phyloP scores from a whole-genome alignment of 768 basidiomycete species.

The Rhodosporidiobolus odoratus region DNA sequence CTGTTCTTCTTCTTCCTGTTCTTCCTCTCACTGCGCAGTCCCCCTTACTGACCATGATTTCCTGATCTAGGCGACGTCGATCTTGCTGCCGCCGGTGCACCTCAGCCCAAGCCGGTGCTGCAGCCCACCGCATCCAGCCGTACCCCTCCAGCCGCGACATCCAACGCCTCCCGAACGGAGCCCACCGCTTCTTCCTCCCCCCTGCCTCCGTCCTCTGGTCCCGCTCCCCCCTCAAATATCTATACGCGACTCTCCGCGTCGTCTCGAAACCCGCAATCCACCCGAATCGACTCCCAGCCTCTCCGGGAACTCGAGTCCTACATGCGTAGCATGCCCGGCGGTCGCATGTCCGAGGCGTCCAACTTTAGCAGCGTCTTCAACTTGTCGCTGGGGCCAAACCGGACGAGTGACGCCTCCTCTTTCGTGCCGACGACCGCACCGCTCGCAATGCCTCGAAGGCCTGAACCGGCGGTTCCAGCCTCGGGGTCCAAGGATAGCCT shows the following conservation, averaged over 20 bases:
- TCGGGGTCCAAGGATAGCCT: slow-evolving; percentile 18
- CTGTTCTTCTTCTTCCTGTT: no score
- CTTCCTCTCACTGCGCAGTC: not conserved
- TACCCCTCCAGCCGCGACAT: not conserved
- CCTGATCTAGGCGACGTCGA: slow-evolving; percentile 1
- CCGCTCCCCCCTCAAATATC: not conserved
- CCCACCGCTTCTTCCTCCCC: not conserved
- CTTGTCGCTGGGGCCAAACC: no score
- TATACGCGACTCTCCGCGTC: no score
- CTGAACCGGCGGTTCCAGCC: slow-evolving; percentile 1
- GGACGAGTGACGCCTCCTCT: not conserved
- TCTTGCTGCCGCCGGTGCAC: not conserved
- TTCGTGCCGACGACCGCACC: no score
- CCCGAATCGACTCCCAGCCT: slow-evolving; percentile 33
- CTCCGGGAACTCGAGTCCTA: slow-evolving; percentile 31
- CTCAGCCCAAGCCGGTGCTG: not conserved
- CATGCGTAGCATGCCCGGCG: slow-evolving; percentile 12
- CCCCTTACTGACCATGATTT: not conserved
- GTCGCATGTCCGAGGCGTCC: not conserved
- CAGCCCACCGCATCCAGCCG: not conserved
- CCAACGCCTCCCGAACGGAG: not conserved
- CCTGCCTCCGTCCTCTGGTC: not conserved
- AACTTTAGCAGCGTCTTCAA: slow-evolving; percentile 1
- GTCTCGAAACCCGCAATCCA: slow-evolving; percentile 3
- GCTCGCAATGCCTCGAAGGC: not conserved